Evolutionary conservation across 139 green algal species (phyloP).

Genomic region (Coelastrella sp.): DNA sequence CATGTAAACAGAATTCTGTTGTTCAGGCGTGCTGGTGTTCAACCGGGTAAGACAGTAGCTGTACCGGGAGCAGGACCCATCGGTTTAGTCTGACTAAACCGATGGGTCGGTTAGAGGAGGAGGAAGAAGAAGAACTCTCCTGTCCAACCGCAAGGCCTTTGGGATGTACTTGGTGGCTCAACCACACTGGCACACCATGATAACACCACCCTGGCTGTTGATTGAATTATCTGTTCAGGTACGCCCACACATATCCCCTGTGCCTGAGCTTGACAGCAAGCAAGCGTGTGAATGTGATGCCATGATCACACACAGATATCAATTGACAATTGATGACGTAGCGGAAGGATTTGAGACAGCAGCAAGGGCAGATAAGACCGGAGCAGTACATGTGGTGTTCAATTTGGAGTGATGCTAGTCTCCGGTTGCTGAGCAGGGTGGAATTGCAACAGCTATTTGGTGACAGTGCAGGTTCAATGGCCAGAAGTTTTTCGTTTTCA

Average conservation of each 20-base stretch:
- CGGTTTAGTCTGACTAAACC: constrained; percentile 10
- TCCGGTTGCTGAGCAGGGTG: no score
- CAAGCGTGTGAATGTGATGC: constrained; percentile 11
- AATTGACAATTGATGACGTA: background rate
- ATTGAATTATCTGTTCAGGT: background rate
- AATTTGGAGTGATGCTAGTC: background rate
- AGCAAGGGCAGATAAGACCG: background rate
- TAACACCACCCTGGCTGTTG: background rate
- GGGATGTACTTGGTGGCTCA: no score
- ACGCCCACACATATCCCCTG: constrained; percentile 35
- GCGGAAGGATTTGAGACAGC: constrained; percentile 38
- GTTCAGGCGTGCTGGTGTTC: constrained; percentile 38
- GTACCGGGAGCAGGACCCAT: constrained; percentile 41
- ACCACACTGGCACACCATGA: no score
- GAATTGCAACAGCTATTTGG: no score
- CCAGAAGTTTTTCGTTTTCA: no score
- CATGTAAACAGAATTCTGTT: no score
- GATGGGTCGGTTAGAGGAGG: no score
- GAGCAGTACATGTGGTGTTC: constrained; percentile 45
- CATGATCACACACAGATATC: constrained; percentile 38
- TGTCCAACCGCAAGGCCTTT: no score
- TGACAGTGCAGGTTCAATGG: no score
- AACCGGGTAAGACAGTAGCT: constrained; percentile 34
- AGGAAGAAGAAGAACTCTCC: no score
- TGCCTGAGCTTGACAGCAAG: constrained; percentile 5